These are phyloP conservation scores for Paecilomyces sp. DNA, from an alignment of 2,329 filamentous ascomycete genomes.

Conservation along the genomic window DNA sequence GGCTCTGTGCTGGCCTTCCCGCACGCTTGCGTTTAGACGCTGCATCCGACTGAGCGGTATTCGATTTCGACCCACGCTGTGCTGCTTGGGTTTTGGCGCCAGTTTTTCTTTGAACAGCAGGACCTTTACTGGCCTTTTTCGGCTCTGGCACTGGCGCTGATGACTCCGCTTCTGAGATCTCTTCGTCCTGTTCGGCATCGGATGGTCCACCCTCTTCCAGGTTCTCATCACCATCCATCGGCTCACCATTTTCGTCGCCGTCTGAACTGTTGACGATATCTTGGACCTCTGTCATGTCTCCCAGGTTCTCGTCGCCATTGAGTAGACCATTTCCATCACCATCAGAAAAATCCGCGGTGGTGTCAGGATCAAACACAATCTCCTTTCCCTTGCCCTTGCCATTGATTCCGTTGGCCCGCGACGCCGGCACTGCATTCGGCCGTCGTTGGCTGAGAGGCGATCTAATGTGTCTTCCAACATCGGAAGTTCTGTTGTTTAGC, in stretches of 20 bases:
- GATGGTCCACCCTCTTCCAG: neutral
- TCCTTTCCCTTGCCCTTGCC: constrained; percentile 15
- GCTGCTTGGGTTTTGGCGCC: constrained; percentile 4
- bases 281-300: constrained; percentile 17
- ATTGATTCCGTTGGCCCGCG: constrained; percentile 15
- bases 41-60: neutral
- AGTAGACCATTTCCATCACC: constrained; percentile 22
- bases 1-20: constrained; percentile 25
- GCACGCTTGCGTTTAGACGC: constrained; percentile 18
- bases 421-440: constrained; percentile 22
- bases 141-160: constrained; percentile 4
- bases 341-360: constrained; percentile 27
- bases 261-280: constrained; percentile 9
- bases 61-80: neutral
- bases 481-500: constrained; percentile 13
- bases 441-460: constrained; percentile 30
- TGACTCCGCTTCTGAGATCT: constrained; percentile 13
- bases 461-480: constrained; percentile 17
- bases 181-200: constrained; percentile 6
- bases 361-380: constrained; percentile 13
- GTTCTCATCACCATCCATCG: constrained; percentile 9
- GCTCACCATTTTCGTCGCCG: constrained; percentile 12
- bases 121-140: neutral
- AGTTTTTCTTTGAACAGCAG: constrained; percentile 8
- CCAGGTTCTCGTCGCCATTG: constrained; percentile 26